phyloP scores from a whole-genome alignment of 106 monocot species.

The Agapanthus africanus region DNA sequence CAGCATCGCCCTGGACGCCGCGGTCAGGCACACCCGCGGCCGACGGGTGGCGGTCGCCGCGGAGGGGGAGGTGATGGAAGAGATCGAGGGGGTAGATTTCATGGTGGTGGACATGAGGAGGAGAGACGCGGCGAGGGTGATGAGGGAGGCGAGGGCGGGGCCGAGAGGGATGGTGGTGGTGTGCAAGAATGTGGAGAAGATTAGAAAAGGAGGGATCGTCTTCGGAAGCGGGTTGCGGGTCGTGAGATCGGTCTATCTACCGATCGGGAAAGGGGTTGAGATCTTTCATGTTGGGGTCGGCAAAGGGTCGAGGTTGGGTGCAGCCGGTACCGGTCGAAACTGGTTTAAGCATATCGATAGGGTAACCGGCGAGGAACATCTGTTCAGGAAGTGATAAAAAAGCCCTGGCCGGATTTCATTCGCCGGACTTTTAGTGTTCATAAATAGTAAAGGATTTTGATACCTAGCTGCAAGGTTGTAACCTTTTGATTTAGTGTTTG shows the following conservation, averaged over 20 bases:
- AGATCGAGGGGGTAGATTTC: slow-evolving; percentile 21
- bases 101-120: slow-evolving; percentile 33
- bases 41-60: slow-evolving; percentile 44
- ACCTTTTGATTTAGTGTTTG: no score
- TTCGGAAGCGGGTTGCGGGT: slow-evolving; percentile 45
- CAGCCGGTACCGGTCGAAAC: background rate
- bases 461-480: no score
- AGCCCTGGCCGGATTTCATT: no score
- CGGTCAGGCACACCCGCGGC: slow-evolving; percentile 39
- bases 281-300: slow-evolving; percentile 45
- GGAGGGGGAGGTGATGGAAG: background rate
- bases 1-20: slow-evolving; percentile 30
- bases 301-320: slow-evolving; percentile 45
- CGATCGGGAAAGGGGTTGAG: slow-evolving; percentile 66
- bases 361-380: slow-evolving; percentile 65
- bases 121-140: slow-evolving; percentile 31
- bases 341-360: slow-evolving; percentile 75
- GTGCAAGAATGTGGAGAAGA: slow-evolving; percentile 27
- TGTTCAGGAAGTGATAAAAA: no score
- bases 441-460: no score
- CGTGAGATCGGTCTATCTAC: slow-evolving; percentile 58
- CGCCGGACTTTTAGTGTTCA: no score
- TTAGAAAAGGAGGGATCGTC: background rate
- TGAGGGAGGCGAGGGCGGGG: slow-evolving; percentile 34
- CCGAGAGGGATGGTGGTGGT: slow-evolving; percentile 63